Evolutionary conservation across 495 filamentous ascomycete species (phyloP).

Genomic region (Haplographium delicatum): DNA sequence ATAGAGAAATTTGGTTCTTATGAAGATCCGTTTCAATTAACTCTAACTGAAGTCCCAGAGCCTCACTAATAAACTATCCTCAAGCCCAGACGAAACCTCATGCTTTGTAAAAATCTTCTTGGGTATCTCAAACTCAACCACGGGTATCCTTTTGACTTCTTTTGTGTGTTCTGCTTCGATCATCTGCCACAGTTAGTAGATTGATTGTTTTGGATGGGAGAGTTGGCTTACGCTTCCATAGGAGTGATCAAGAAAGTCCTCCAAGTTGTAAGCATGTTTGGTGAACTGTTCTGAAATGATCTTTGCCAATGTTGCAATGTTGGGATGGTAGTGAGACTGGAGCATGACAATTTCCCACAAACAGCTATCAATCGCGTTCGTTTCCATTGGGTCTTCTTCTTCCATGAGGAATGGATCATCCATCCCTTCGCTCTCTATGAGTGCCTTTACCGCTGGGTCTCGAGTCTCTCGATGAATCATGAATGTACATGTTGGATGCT

Average conservation of each 20-base stretch:
- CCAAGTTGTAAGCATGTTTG: slow-evolving; percentile 84
- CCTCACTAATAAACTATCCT: slow-evolving; percentile 43
- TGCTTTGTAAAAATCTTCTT: slow-evolving; percentile 73
- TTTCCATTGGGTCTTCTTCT: slow-evolving; percentile 79
- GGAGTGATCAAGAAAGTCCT: slow-evolving; percentile 95
- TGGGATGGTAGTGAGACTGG: slow-evolving; percentile 93
- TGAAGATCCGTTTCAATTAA: not conserved
- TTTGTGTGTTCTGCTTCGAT: slow-evolving; percentile 76
- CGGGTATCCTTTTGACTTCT: slow-evolving; percentile 76
- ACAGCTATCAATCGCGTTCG: slow-evolving; percentile 82
- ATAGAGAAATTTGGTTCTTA: not conserved
- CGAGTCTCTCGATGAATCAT: slow-evolving; percentile 82
- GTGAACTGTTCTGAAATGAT: slow-evolving; percentile 98
- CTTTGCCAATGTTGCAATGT: slow-evolving; percentile 88
- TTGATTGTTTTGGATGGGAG: not conserved
- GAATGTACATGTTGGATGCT: slow-evolving; percentile 84
- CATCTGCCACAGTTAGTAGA: slow-evolving; percentile 43
- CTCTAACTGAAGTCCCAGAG: slow-evolving; percentile 48
- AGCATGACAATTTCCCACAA: slow-evolving; percentile 91
- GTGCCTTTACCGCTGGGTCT: slow-evolving; percentile 47
- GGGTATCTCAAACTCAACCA: slow-evolving; percentile 90
- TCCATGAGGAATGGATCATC: slow-evolving; percentile 72
- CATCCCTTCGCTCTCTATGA: slow-evolving; percentile 60
- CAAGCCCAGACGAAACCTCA: slow-evolving; percentile 34
- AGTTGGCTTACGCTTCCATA: slow-evolving; percentile 78